These are phyloP conservation scores for Heritiera littoralis DNA, from an alignment of 345 rosid genomes.

Conservation along the genomic window DNA sequence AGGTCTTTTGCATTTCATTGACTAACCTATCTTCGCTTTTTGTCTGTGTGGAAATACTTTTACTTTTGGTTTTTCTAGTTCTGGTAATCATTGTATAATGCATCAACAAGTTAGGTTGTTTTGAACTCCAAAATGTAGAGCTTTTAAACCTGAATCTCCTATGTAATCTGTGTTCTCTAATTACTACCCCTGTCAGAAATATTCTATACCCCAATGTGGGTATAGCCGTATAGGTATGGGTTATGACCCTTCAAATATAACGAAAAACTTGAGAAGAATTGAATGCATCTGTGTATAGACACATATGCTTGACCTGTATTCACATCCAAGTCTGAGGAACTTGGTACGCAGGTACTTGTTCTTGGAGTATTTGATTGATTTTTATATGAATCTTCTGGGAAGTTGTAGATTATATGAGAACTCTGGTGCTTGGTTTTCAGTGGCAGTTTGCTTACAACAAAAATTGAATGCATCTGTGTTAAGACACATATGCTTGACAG, in stretches of 20 bases:
- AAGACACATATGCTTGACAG: not conserved
- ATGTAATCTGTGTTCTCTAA: not conserved
- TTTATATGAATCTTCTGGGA: too few relatives aligned
- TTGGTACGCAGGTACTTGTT: too few relatives aligned
- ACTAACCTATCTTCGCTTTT: not conserved
- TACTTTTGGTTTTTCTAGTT: not conserved
- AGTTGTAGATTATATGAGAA: too few relatives aligned
- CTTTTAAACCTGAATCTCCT: not conserved
- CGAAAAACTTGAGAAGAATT: not conserved
- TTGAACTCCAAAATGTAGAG: too few relatives aligned
- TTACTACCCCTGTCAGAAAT: too few relatives aligned
- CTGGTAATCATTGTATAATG: not conserved
- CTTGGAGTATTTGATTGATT: too few relatives aligned
- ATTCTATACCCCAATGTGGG: not conserved
- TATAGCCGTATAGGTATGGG: not conserved
- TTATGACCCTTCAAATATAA: not conserved
- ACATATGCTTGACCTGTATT: too few relatives aligned
- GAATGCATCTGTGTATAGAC: not conserved
- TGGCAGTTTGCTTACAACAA: too few relatives aligned
- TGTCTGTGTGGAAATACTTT: too few relatives aligned
- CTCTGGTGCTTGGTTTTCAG: too few relatives aligned
- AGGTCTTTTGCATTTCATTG: constrained; percentile 41
- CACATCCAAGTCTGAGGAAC: too few relatives aligned
- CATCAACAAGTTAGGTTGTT: not conserved
- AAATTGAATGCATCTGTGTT: not conserved